Evolutionary conservation across 768 basidiomycete species (phyloP).

Genomic region (Rhodotorula taiwanensis): DNA sequence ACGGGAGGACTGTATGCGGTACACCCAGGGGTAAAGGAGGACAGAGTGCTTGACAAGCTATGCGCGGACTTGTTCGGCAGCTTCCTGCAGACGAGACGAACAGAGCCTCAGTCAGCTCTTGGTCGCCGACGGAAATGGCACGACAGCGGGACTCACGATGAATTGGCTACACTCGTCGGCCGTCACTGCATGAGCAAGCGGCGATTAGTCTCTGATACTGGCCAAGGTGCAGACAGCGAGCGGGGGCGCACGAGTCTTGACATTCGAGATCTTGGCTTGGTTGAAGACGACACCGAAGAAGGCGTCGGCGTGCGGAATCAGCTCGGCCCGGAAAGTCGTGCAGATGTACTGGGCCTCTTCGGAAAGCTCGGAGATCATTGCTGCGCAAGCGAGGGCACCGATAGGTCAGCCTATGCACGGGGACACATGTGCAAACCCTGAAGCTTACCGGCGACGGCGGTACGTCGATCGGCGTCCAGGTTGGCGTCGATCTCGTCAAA

Average conservation of each 20-base stretch:
- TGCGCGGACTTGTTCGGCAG: conserved; percentile 33
- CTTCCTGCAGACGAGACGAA: conserved; percentile 3
- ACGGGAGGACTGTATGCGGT: too few species aligned
- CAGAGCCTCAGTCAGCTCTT: too few species aligned
- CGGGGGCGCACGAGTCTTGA: conserved; percentile 14
- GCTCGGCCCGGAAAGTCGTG: conserved; percentile 95
- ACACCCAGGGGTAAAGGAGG: too few species aligned
- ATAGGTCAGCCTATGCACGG: neutral
- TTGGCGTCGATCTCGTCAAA: conserved; percentile 99
- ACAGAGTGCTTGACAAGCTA: neutral
- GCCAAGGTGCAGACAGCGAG: too few species aligned
- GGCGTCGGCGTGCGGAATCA: conserved; percentile 90
- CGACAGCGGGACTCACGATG: conserved; percentile 7
- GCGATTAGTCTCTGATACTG: too few species aligned
- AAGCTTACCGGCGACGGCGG: conserved; percentile 80
- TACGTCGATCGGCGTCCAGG: conserved; percentile 92
- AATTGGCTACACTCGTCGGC: conserved; percentile 35
- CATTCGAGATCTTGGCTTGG: conserved; percentile 33
- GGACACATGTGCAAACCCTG: neutral
- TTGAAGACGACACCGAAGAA: conserved; percentile 72
- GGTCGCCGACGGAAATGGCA: too few species aligned
- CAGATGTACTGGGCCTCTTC: conserved; percentile 91
- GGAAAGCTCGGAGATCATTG: conserved; percentile 89
- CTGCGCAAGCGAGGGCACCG: conserved; percentile 46
- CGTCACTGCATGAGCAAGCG: conserved; percentile 8